Conservation (phyloP, 257 asterid genomes). For the Petunia secreta region DNA sequence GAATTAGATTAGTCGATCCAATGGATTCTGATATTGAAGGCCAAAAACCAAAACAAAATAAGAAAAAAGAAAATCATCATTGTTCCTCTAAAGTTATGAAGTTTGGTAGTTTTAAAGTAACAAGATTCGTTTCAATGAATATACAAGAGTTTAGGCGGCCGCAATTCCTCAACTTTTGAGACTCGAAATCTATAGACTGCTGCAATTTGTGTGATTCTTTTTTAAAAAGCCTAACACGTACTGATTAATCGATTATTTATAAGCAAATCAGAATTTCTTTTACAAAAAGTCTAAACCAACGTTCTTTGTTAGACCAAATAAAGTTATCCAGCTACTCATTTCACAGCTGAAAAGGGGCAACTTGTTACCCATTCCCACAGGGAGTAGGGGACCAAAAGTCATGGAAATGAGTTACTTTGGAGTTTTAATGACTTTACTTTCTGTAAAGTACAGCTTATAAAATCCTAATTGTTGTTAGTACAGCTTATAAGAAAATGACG, state of each 20-base stretch:
- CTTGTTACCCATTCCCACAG: background rate
- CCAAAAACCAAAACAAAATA: too few species aligned
- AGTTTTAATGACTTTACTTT: background rate
- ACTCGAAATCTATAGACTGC: background rate
- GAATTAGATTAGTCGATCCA: too few species aligned
- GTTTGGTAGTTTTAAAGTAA: background rate
- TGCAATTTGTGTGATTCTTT: background rate
- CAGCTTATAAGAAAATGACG: background rate
- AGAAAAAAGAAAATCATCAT: background rate
- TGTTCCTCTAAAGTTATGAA: background rate
- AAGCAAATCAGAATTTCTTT: background rate
- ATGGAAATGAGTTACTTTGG: background rate
- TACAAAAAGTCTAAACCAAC: background rate
- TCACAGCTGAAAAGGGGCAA: too few species aligned
- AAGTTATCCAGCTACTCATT: too few species aligned
- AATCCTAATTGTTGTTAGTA: background rate
- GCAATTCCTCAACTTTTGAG: background rate
- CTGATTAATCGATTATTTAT: background rate
- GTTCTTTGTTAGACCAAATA: background rate
- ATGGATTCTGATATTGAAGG: too few species aligned
- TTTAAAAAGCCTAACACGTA: background rate
- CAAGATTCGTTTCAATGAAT: slow-evolving; percentile 18
- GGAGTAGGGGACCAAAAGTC: slow-evolving; percentile 4
- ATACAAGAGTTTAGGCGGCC: slow-evolving; percentile 16
- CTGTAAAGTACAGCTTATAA: background rate